Evolutionary conservation across 2,329 filamentous ascomycete genomes (phyloP).

Genomic region (Colletotrichum shisoi): DNA sequence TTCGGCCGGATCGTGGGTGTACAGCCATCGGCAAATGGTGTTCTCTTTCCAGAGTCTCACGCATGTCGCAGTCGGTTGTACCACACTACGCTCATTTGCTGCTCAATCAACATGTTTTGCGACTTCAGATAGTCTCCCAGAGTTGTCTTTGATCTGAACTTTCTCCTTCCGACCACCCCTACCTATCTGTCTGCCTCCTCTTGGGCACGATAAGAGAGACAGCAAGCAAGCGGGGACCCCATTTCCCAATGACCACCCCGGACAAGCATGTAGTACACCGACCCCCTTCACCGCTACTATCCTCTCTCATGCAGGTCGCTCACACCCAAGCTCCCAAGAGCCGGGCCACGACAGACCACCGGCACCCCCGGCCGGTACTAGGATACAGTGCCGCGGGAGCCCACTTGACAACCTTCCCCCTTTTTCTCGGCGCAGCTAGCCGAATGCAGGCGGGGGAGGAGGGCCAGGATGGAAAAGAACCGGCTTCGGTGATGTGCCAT

Average conservation of each 20-base stretch:
- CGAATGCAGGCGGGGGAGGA: constrained; percentile 22
- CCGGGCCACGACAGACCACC: constrained; percentile 15
- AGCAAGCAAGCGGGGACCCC: constrained; percentile 22
- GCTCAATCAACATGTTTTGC: neutral
- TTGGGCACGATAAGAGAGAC: constrained; percentile 25
- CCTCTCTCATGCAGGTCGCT: constrained; percentile 27
- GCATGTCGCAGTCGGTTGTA: constrained; percentile 9
- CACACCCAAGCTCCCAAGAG: constrained; percentile 16
- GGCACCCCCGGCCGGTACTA: constrained; percentile 29
- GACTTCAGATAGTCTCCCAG: neutral
- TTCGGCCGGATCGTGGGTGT: constrained; percentile 36
- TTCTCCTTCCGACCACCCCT: neutral
- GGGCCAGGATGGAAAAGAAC: neutral
- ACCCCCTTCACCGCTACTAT: constrained; percentile 37
- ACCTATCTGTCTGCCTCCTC: neutral
- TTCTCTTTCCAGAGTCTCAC: neutral
- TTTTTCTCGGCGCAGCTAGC: constrained; percentile 30
- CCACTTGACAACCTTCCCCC: constrained; percentile 14
- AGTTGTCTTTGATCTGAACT: neutral
- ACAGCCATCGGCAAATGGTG: constrained; percentile 14
- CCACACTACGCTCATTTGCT: constrained; percentile 14
- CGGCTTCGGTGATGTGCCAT: constrained; percentile 4
- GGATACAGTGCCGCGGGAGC: constrained; percentile 23
- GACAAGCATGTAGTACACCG: constrained; percentile 32
- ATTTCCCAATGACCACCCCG: constrained; percentile 4